Evolutionary conservation across 805 yeast species (phyloP), one percentile per base, ranked within the genome.

Genomic region (Teunomyces funiuensis): DNA sequence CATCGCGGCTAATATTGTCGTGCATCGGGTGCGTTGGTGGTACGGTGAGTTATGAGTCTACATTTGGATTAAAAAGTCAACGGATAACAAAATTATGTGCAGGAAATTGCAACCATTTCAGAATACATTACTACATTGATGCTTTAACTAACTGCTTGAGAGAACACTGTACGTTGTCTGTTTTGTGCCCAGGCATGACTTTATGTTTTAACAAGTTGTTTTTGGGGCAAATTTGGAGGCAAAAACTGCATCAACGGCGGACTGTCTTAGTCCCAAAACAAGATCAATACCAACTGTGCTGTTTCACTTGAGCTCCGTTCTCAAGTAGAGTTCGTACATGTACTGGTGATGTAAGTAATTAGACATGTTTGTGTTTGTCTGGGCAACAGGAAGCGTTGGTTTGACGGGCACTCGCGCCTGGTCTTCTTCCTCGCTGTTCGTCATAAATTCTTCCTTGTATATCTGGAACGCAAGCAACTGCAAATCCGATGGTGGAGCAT

Each of bases 361-460:
- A 19, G 57, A 53, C 50, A 59, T 41, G 29, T 46, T 43, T 23
- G 66, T 61, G 40, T 56, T 60, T 14, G 66, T 61, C 28, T 47
- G 50, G 18, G 47, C 52, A 10, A 16, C 17, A 1, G 63, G 64
- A 17, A 54, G 14, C 18, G 14, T 40, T 6, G 62, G 63, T 36
- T 43, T 48, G 26, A 11, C 14, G 2, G 47, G 44, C 28, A 38
- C 13, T 13, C 7, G 26, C 10, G 13, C 10, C 23, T 4, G 11
- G 14, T 10, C 6, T 6, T 18, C 9, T 5, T 7, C 28, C 0
- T 7, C 13, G 10, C 19, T 26, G 33, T 27, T 33, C 5, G 39
- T 17, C 15, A 23, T 2, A 3, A n/a, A 34, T 3, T 31, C 36
- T 11, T 29, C 38, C 13, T 28, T 17, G 20, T 18, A 41, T 13